Evolutionary conservation across 2,329 filamentous ascomycete species (phyloP).

Genomic region (Colletotrichum phormii): DNA sequence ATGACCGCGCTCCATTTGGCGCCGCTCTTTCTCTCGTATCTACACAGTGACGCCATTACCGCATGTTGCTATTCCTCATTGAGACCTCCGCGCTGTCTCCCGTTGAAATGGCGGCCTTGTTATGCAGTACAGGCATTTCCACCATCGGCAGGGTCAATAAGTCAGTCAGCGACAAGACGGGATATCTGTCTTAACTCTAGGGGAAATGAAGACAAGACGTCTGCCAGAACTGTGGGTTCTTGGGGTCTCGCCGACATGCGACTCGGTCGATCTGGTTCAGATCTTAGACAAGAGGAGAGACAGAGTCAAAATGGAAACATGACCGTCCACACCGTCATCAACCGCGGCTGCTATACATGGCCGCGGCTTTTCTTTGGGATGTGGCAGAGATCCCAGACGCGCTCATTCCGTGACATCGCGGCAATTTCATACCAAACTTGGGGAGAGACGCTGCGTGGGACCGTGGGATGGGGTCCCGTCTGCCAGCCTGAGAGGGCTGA

Average conservation of each 20-base stretch:
- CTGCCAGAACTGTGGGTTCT: constrained; percentile 14
- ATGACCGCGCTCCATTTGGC: constrained; percentile 36
- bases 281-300: constrained; percentile 35
- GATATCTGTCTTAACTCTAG: neutral
- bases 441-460: constrained; percentile 33
- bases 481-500: constrained; percentile 37
- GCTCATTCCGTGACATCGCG: constrained; percentile 36
- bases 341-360: constrained; percentile 31
- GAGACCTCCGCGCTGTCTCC: constrained; percentile 13
- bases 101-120: constrained; percentile 5
- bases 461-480: constrained; percentile 21
- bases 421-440: constrained; percentile 25
- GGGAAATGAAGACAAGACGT: constrained; percentile 20
- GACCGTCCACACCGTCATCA: constrained; percentile 4
- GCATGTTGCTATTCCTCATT: constrained; percentile 34
- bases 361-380: constrained; percentile 27
- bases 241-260: constrained; percentile 34
- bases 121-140: constrained; percentile 13
- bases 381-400: constrained; percentile 32
- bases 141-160: constrained; percentile 12
- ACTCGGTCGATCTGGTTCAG: constrained; percentile 32
- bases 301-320: constrained; percentile 29
- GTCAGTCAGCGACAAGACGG: constrained; percentile 15
- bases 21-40: constrained; percentile 36
- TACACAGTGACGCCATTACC: constrained; percentile 35